Conservation (phyloP, 2,329 filamentous ascomycete species). For the Cercospora nicotianae region DNA sequence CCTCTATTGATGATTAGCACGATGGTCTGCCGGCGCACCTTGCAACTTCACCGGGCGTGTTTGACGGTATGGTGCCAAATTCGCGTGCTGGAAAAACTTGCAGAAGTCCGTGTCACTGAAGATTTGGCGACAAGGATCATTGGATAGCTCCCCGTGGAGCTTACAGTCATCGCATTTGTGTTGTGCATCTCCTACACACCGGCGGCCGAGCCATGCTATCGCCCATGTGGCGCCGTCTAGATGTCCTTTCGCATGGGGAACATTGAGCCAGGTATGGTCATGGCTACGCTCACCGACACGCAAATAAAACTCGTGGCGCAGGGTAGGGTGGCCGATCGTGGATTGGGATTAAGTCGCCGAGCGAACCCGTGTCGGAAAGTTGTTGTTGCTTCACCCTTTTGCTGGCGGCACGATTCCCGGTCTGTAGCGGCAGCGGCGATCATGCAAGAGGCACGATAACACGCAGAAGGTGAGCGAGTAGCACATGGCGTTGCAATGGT, state of each 20-base stretch:
- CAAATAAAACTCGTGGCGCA: neutral
- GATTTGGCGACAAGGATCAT: neutral
- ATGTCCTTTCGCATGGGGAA: neutral
- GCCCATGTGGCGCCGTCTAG: neutral
- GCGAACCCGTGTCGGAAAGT: neutral
- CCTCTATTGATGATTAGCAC: neutral
- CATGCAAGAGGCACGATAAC: neutral
- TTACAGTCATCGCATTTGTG: neutral
- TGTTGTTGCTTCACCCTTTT: neutral
- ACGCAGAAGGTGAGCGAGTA: neutral
- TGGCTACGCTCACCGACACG: conserved; percentile 1
- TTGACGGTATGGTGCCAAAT: neutral
- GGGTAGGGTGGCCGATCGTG: neutral
- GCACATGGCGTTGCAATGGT: neutral
- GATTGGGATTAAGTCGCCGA: conserved; percentile 9
- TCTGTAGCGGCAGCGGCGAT: neutral
- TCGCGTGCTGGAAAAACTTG: neutral
- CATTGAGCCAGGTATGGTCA: neutral
- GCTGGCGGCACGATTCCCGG: neutral
- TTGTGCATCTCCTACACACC: neutral
- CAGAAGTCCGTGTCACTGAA: neutral
- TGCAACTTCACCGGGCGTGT: neutral
- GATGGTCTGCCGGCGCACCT: neutral
- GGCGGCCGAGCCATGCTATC: neutral
- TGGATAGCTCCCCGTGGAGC: neutral